Percentiles rank a stretch among this genome's conserved stretches.
These are phyloP conservation scores for Penicillium palitans DNA, from an alignment of 2,329 filamentous ascomycete genomes.

Conservation along the genomic window DNA sequence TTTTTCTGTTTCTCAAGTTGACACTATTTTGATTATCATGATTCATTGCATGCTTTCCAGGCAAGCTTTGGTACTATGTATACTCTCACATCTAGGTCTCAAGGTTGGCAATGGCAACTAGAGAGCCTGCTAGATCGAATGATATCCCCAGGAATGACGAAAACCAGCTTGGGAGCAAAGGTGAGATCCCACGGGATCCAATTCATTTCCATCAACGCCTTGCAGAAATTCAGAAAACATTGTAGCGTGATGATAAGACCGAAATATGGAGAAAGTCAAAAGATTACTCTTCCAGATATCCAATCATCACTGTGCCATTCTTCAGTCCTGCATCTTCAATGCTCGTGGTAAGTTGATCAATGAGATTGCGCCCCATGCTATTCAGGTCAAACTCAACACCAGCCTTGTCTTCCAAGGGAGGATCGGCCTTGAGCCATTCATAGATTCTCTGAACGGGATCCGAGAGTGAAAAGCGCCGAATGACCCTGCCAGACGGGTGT, in stretches of 20 bases:
- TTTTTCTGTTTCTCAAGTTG: not conserved
- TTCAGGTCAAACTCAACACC: conserved; percentile 84
- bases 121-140: not conserved
- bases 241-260: not conserved
- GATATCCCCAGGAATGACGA: not conserved
- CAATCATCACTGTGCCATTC: conserved; percentile 93
- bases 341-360: conserved; percentile 69
- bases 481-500: conserved; percentile 78
- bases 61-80: conserved; percentile 2
- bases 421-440: conserved; percentile 88
- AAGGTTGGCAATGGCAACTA: not conserved
- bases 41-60: conserved; percentile 6
- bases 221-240: conserved; percentile 8
- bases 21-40: not conserved
- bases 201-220: conserved; percentile 13
- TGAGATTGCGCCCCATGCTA: conserved; percentile 81
- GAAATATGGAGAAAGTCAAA: not conserved
- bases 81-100: not conserved
- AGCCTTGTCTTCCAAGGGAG: conserved; percentile 75
- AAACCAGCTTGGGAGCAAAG: not conserved
- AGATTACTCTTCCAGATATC: conserved; percentile 66
- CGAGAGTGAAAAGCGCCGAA: conserved; percentile 75
- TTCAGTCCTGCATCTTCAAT: conserved; percentile 83
- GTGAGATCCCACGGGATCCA: conserved; percentile 6
- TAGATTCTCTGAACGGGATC: conserved; percentile 83